phyloP scores from a whole-genome alignment of 495 filamentous ascomycete species.

The Jackrogersella minutella region DNA sequence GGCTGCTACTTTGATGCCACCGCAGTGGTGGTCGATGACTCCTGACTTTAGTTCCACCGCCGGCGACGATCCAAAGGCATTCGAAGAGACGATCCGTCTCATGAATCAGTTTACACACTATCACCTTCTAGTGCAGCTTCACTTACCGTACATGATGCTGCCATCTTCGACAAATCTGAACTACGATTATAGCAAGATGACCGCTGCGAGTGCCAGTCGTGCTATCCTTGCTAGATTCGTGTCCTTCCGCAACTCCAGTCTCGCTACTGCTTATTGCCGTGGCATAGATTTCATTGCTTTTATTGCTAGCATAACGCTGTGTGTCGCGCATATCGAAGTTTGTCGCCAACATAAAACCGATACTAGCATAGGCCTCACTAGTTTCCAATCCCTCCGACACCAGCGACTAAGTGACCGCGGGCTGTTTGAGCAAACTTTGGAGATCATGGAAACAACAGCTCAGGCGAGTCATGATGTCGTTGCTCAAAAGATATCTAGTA shows the following conservation, averaged over 20 bases:
- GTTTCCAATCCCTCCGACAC: conserved; percentile 49
- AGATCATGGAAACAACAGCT: conserved; percentile 47
- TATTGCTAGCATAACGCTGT: conserved; percentile 46
- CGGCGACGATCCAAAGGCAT: conserved; percentile 15
- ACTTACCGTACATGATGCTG: conserved; percentile 49
- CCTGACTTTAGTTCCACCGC: conserved; percentile 10
- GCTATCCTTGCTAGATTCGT: conserved; percentile 50
- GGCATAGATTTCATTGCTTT: conserved; percentile 52
- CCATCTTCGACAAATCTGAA: conserved; percentile 20
- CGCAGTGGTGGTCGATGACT: conserved; percentile 46
- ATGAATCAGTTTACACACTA: conserved; percentile 47
- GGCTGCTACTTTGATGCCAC: conserved; percentile 44
- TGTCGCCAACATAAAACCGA: conserved; percentile 21
- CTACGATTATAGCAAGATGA: conserved; percentile 49
- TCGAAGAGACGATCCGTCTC: conserved; percentile 37
- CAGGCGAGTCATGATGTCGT: conserved; percentile 2
- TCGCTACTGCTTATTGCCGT: conserved; percentile 44
- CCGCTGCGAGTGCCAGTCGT: conserved; percentile 49
- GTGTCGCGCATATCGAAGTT: conserved; percentile 47
- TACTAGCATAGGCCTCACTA: neutral
- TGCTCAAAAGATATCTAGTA: conserved; percentile 17
- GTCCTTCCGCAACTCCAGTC: conserved; percentile 43
- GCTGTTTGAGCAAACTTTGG: conserved; percentile 52
- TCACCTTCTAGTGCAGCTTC: conserved; percentile 46
- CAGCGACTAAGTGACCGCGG: conserved; percentile 54